Evolutionary conservation across 306 rosid species (phyloP).

Genomic region (Prinsepia uniflora): DNA sequence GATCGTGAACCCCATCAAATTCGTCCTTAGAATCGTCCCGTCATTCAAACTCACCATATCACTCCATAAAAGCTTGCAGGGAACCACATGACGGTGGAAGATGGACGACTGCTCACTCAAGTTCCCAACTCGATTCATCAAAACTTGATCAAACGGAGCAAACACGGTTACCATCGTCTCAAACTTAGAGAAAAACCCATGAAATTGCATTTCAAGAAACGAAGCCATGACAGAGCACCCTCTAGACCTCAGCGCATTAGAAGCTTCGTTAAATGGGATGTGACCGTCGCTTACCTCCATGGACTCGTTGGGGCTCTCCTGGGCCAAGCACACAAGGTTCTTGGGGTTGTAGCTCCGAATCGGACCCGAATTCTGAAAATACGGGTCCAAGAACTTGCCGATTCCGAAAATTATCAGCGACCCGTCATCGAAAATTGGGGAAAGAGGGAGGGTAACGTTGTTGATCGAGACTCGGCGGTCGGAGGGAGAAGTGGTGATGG

Average conservation of each 20-base stretch:
- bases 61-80: constrained; percentile 48
- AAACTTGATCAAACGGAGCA: constrained; percentile 36
- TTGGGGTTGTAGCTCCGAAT: neutral
- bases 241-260: constrained; percentile 22
- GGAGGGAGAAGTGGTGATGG: constrained; percentile 23
- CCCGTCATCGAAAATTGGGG: constrained; percentile 44
- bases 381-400: constrained; percentile 38
- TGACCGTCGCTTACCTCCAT: neutral
- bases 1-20: constrained; percentile 33
- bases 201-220: constrained; percentile 38
- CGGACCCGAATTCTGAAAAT: constrained; percentile 24
- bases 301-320: neutral
- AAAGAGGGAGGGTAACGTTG: constrained; percentile 37
- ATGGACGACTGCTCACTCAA: constrained; percentile 25
- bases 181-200: constrained; percentile 15
- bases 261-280: constrained; percentile 17
- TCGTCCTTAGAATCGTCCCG: constrained; percentile 34
- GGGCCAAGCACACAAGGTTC: constrained; percentile 14
- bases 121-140: constrained; percentile 12
- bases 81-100: constrained; percentile 44
- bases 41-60: constrained; percentile 32
- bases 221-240: constrained; percentile 40
- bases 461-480: constrained; percentile 37
- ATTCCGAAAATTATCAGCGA: constrained; percentile 38
- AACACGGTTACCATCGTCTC: constrained; percentile 34